Base-by-base conservation (phyloP, 2,329 filamentous ascomycete genomes). In the Coniochaeta sp. region DNA sequence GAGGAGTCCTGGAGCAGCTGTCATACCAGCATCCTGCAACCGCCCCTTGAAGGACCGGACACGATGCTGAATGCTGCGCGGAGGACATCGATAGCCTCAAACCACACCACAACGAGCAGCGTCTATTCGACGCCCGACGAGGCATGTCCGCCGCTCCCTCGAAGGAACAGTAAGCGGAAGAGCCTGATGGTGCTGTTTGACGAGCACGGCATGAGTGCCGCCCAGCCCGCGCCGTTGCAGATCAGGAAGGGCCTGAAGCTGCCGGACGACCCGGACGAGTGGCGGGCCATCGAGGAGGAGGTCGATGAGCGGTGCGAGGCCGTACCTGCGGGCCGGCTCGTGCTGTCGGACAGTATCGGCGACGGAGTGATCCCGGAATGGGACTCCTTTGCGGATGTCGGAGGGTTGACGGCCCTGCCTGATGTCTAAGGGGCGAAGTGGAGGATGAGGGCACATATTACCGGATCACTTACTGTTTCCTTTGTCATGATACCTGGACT, bases 91-190 rank as follows among this genome's bases (percentile, higher is more conserved):
- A 28, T 55, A 17, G 52, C 52, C 8, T 55, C 31, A 5, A 33
- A 31, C 33, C 38, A 60, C 57, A 3, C 26, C 55, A 24, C 43
- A 12, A 17, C 36, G 28, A 58, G 56, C 22, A 67, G 60, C 47
- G 26, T 59, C 22, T 57, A 61, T 19, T 62, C 36, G 7, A 56
- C 40, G 50, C 62, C 63, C 52, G 64, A 64, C 38, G 31, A 50
- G 24, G 34, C 50, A 26, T 59, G 59, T 11, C 64, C 65, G 9
- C 58, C 64, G 14, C 56, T 64, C 34, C 62, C 70, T 43, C 47
- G 65, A 50, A 64, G 66, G 26, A 68, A 61, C 57, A 63, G 63
- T 36, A 43, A 57, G 34, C 63, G 66, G 61, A 65, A 60, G 59
- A 59, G 54, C 33, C 17, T 55, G 19, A 34, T 58, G 34, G 40